Evolutionary conservation across 306 rosid species (phyloP).

Genomic region (Cicer bijugum): DNA sequence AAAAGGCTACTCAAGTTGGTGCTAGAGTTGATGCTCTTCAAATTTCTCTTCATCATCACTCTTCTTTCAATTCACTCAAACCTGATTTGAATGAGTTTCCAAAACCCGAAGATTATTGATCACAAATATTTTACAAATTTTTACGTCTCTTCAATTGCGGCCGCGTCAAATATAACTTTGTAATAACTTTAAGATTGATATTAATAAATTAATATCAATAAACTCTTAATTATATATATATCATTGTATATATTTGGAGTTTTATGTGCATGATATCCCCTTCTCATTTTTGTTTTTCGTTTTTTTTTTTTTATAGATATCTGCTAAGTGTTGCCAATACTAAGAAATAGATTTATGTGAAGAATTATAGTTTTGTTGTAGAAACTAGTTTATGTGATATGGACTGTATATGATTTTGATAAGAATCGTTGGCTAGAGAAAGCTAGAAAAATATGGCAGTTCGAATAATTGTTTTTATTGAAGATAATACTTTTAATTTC

Average conservation of each 20-base stretch:
- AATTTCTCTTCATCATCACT: conserved; percentile 48
- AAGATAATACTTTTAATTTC: not conserved
- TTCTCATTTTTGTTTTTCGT: not conserved
- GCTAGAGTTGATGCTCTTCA: conserved; percentile 91
- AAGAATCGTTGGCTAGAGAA: not conserved
- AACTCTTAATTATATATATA: not conserved
- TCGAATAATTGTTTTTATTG: conserved; percentile 2
- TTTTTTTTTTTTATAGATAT: conserved; percentile 12
- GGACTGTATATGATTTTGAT: not conserved
- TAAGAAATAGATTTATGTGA: not conserved
- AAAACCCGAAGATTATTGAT: conserved; percentile 62
- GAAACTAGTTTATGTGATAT: not conserved
- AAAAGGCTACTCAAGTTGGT: conserved; percentile 87
- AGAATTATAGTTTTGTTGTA: not conserved
- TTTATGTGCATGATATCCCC: conserved; percentile 31
- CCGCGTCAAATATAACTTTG: not conserved
- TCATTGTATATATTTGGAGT: not conserved
- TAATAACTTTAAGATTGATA: not conserved
- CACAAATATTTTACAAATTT: not conserved
- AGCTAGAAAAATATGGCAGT: not conserved
- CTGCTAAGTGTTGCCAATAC: not conserved
- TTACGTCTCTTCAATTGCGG: not conserved
- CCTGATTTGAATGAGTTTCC: conserved; percentile 91
- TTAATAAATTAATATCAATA: not conserved
- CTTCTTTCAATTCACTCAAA: conserved; percentile 42